Evolutionary conservation across 2,329 filamentous ascomycete genomes (phyloP).

Genomic region (Exophiala xenobiotica): DNA sequence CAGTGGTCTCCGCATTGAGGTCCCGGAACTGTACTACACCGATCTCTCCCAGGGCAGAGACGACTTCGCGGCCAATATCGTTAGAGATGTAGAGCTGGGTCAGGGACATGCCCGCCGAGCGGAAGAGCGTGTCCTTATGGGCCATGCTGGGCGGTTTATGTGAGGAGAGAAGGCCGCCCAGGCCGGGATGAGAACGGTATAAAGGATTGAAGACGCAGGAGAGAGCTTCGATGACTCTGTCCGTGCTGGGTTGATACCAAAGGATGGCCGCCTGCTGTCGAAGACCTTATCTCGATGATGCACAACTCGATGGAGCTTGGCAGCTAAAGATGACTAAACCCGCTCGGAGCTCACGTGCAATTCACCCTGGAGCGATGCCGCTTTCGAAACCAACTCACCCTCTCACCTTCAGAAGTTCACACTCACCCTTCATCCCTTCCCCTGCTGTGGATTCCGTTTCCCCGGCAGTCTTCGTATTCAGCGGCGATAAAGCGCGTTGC

Average conservation of each 20-base stretch:
- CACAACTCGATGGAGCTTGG: slow-evolving; percentile 1
- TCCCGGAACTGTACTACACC: slow-evolving; percentile 96
- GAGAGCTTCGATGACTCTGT: slow-evolving; percentile 15
- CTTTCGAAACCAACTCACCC: no score
- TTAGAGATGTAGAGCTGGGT: slow-evolving; percentile 99
- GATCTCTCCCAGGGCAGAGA: slow-evolving; percentile 92
- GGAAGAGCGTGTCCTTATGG: slow-evolving; percentile 89
- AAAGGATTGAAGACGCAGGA: slow-evolving; percentile 1
- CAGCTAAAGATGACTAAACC: no score
- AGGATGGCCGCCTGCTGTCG: slow-evolving; percentile 21
- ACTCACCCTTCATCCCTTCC: no score
- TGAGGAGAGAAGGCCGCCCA: slow-evolving; percentile 27
- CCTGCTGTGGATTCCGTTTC: no score
- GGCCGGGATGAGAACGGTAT: slow-evolving; percentile 12
- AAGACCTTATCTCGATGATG: slow-evolving; percentile 14
- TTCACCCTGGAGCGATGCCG: no score
- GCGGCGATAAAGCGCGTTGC: no score
- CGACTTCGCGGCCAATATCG: slow-evolving; percentile 96
- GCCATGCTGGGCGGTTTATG: slow-evolving; percentile 49
- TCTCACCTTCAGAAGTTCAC: no score
- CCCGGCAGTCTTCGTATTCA: no score
- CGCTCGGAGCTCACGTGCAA: no score
- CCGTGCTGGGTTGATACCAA: slow-evolving; percentile 3
- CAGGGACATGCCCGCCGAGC: slow-evolving; percentile 99
- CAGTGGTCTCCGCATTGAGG: slow-evolving; percentile 89